These are phyloP conservation scores for Kuraishia capsulata DNA, from an alignment of 805 yeast species.

Conservation along the genomic window DNA sequence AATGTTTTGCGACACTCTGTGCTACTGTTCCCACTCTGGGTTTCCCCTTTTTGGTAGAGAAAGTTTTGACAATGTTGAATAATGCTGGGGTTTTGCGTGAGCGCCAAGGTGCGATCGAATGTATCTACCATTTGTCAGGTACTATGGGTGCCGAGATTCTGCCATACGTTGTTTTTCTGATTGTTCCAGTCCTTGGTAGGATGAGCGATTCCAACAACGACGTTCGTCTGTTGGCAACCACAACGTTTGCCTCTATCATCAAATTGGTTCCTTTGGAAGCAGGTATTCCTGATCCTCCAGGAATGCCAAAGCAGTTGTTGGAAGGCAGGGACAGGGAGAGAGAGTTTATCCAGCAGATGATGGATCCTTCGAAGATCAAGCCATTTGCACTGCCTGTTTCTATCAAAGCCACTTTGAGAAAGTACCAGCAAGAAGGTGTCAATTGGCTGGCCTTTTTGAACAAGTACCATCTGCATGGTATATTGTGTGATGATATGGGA, in stretches of 20 bases:
- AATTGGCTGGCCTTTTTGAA: slow-evolving; percentile 96
- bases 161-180: slow-evolving; percentile 90
- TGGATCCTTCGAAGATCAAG: slow-evolving; percentile 88
- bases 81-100: slow-evolving; percentile 62
- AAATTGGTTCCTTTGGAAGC: slow-evolving; percentile 95
- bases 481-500: slow-evolving; percentile 99
- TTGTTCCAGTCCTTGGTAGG: slow-evolving; percentile 93
- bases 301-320: slow-evolving; percentile 74
- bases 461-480: slow-evolving; percentile 93
- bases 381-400: slow-evolving; percentile 85
- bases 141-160: slow-evolving; percentile 83
- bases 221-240: slow-evolving; percentile 84
- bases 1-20: slow-evolving; percentile 77
- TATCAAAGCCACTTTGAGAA: slow-evolving; percentile 85
- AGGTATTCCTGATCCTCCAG: slow-evolving; percentile 92
- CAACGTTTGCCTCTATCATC: slow-evolving; percentile 93
- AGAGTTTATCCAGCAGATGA: slow-evolving; percentile 92
- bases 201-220: slow-evolving; percentile 94
- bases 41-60: slow-evolving; percentile 71
- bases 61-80: slow-evolving; percentile 69
- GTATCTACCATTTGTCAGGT: slow-evolving; percentile 74
- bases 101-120: slow-evolving; percentile 92
- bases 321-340: slow-evolving; percentile 91
- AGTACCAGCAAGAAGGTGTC: slow-evolving; percentile 97
- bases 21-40: slow-evolving; percentile 58